These are phyloP conservation scores for Debaryomyces subglobosus DNA, from an alignment of 1,139 yeast species.

Conservation along the genomic window DNA sequence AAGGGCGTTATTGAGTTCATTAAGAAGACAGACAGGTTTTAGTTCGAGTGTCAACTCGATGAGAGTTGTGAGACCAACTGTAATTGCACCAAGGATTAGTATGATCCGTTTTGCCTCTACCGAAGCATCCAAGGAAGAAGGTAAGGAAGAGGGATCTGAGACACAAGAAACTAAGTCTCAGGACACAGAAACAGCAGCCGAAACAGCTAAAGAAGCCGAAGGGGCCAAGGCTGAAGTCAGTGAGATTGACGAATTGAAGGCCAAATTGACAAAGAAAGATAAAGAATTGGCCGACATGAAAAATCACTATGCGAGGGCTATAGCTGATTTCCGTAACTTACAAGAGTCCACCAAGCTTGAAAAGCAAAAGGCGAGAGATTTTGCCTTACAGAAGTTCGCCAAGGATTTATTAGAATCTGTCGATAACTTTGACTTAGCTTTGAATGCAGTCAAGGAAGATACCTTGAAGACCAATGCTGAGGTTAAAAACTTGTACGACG, in stretches of 20 bases:
- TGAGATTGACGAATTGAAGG: conserved; percentile 48
- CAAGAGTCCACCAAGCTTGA: conserved; percentile 91
- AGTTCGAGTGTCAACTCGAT: conserved; percentile 21
- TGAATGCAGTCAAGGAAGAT: conserved; percentile 74
- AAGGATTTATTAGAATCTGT: conserved; percentile 87
- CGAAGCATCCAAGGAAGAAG: conserved; percentile 18
- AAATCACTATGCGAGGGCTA: conserved; percentile 79
- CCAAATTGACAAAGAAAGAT: conserved; percentile 65
- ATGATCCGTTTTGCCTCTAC: conserved; percentile 28
- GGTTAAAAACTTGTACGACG: conserved; percentile 78
- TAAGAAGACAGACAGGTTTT: conserved; percentile 27
- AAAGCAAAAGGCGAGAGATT: conserved; percentile 83
- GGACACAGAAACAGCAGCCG: conserved; percentile 13
- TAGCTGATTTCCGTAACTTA: conserved; percentile 91
- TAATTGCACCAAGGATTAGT: conserved; percentile 18
- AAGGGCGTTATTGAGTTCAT: conserved; percentile 32
- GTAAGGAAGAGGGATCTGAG: conserved; percentile 15
- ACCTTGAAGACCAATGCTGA: conserved; percentile 60
- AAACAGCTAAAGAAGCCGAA: conserved; percentile 20
- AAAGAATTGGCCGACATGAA: conserved; percentile 82
- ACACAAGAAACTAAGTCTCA: conserved; percentile 9
- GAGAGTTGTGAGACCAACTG: conserved; percentile 20
- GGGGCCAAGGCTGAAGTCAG: conserved; percentile 14
- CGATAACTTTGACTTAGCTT: conserved; percentile 89
- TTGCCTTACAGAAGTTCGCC: conserved; percentile 91